Evolutionary conservation across 139 green algal species (phyloP), one percentile per base, ranked within the genome.

Genomic region (Asterochloris erici): DNA sequence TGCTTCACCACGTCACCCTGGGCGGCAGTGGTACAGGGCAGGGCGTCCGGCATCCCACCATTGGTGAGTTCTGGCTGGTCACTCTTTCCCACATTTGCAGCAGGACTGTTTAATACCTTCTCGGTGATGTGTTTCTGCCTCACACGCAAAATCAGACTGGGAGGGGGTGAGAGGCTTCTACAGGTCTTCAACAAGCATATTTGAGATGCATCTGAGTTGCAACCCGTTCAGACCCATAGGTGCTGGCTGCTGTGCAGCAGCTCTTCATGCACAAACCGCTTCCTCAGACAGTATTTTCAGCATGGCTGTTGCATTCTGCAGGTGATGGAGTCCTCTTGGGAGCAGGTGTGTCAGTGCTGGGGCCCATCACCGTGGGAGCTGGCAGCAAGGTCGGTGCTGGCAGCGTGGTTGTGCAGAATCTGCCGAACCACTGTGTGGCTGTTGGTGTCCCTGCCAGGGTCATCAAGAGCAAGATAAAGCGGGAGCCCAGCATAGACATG

Each of bases 1-100:
- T 99, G 88, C 91, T 99, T 77, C 96, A 99, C 83, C 93, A 95
- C 81, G 97, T 99, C 15, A 98, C 96, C 11, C 88, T 99, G 12
- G 97, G 97, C 38, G 97, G 91, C 82, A 90, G 86, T 79, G 95
- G 95, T 74, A 97, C 90, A 9, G 91, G 91, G 74, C 93, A 86
- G 19, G 94, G 94, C 27, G 62, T 81, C 47, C 90, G 91, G 0
- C 90, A 94, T 84, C 94, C 94, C 0, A 92, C 81, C n/a, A 88
- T 97, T 23, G 94, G 84, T 85, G 68, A 10, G 80, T 21, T 14
- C 23, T 47, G 12, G 27, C 10, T 19, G 29, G 66, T 24, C 66
- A 21, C 10, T 21, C 66, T 24, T 71, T 71, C 66, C 2, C 4
- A 71, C 66, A 4, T 77, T 21, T 77, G 71, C 71, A 60, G 38